Percentiles rank a stretch among this genome's conserved stretches.
Conservation (phyloP, 2,329 filamentous ascomycete species). For the Chalaropsis ovoidea region DNA sequence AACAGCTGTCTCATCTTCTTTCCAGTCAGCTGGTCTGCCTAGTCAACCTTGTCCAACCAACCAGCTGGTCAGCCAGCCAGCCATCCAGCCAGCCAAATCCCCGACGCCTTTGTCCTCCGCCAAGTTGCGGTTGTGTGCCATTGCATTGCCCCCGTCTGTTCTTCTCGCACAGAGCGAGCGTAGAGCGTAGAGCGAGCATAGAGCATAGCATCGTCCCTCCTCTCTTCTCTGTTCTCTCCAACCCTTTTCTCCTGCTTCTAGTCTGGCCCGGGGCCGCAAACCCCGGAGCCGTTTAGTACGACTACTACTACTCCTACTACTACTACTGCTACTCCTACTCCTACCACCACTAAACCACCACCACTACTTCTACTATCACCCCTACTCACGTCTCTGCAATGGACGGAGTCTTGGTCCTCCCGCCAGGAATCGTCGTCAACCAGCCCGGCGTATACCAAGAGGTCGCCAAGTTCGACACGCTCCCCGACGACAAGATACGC, state of each 20-base stretch:
- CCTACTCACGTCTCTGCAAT: slow-evolving; percentile 1
- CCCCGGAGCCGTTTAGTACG: slow-evolving; percentile 16
- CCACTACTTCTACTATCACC: too few species aligned
- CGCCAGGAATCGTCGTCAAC: slow-evolving; percentile 49
- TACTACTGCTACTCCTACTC: neutral
- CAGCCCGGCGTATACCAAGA: slow-evolving; percentile 43
- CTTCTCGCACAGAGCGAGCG: neutral
- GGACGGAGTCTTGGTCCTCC: slow-evolving; percentile 37
- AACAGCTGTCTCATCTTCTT: slow-evolving; percentile 4
- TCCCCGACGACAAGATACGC: slow-evolving; percentile 45
- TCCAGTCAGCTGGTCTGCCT: slow-evolving; percentile 7
- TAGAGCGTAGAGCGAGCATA: too few species aligned
- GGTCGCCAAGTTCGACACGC: slow-evolving; percentile 42
- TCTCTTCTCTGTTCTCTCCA: neutral
- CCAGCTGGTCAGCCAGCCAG: neutral
- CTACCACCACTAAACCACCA: too few species aligned
- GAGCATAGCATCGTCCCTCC: too few species aligned
- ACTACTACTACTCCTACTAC: too few species aligned
- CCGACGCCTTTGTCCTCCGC: neutral
- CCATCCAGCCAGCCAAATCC: neutral
- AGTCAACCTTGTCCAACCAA: neutral
- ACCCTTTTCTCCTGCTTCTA: neutral
- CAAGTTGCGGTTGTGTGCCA: neutral
- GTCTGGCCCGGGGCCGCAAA: slow-evolving; percentile 17
- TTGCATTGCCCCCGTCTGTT: neutral